These are phyloP conservation scores for Elaeis guineensis DNA, from an alignment of 176 grass and related monocot genomes.

Conservation along the genomic window DNA sequence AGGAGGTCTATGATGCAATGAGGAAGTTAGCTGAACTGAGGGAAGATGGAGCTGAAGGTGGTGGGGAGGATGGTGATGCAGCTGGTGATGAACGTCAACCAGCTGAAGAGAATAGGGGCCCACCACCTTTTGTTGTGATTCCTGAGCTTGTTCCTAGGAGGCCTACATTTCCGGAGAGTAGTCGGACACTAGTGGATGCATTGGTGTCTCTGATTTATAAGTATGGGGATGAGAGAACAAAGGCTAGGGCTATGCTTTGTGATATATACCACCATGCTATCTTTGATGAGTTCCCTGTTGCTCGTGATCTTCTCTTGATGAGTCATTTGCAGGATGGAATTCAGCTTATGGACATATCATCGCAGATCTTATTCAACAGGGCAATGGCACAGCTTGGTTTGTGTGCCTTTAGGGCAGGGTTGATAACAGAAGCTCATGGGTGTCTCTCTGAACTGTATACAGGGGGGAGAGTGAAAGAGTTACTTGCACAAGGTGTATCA, in stretches of 20 bases:
- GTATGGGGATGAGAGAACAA: constrained; percentile 86
- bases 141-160: constrained; percentile 74
- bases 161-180: constrained; percentile 75
- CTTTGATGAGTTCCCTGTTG: constrained; percentile 75
- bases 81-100: constrained; percentile 27
- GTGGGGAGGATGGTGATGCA: constrained; percentile 31
- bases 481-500: constrained; percentile 85
- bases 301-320: constrained; percentile 91
- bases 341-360: constrained; percentile 93
- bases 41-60: constrained; percentile 36
- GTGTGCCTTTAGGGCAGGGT: constrained; percentile 83
- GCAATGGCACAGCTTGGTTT: constrained; percentile 87
- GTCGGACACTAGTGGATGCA: constrained; percentile 62
- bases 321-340: constrained; percentile 92
- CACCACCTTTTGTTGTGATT: constrained; percentile 64
- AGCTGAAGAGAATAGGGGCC: constrained; percentile 35
- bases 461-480: constrained; percentile 81
- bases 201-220: constrained; percentile 87
- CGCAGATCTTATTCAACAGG: constrained; percentile 88
- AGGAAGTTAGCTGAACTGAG: constrained; percentile 63
- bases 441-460: constrained; percentile 83
- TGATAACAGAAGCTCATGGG: constrained; percentile 73
- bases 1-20: constrained; percentile 95
- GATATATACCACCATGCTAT: constrained; percentile 97
- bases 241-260: constrained; percentile 93